Evolutionary conservation across 768 basidiomycete genomes (phyloP).

Genomic region (Hypholoma sublateritium): DNA sequence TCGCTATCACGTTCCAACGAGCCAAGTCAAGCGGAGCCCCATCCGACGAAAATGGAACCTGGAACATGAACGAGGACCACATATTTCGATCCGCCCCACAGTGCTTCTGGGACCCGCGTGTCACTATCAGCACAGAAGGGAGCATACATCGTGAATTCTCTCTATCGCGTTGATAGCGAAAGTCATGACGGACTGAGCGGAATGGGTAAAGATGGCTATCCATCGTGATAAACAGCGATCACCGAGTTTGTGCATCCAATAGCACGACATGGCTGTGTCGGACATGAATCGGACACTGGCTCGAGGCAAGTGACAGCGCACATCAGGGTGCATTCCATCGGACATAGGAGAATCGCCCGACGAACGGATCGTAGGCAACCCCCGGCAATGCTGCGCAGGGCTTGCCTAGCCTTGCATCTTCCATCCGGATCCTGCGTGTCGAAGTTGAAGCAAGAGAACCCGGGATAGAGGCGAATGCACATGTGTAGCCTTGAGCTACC

Average conservation of each 20-base stretch:
- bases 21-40: not conserved
- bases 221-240: not conserved
- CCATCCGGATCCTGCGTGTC: not conserved
- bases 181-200: not conserved
- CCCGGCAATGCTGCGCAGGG: not conserved
- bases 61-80: not conserved
- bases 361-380: not conserved
- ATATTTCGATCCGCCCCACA: not conserved
- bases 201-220: not conserved
- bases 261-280: not conserved
- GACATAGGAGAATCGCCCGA: not conserved
- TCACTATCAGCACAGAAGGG: not conserved
- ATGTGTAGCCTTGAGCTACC: not conserved
- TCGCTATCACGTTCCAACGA: not conserved
- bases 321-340: not conserved
- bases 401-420: not conserved
- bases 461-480: not conserved
- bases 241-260: not conserved
- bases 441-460: not conserved
- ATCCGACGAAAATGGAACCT: not conserved
- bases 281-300: not conserved
- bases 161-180: not conserved
- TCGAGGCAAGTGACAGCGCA: not conserved
- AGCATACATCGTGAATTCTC: not conserved
- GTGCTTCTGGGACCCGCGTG: not conserved